Evolutionary conservation across 345 rosid genomes (phyloP), one percentile per base, ranked within the genome.

Genomic region (Linum trigynum): DNA sequence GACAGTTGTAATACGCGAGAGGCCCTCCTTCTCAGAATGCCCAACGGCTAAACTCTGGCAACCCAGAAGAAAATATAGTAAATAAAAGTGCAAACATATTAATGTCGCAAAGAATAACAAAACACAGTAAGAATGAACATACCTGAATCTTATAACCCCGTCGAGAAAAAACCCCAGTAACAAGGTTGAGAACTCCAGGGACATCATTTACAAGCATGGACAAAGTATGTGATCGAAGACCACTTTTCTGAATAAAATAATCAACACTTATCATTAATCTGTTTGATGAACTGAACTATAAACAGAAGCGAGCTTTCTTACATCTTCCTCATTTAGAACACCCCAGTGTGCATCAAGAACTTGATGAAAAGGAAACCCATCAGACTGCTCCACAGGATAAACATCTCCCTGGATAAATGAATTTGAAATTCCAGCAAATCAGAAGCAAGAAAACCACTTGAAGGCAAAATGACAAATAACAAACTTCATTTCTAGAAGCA

Each of bases 261-360:
- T 63, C 16, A 17, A 42, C 32, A 23, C 61, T 55, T 64, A 9
- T 37, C 35, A 60, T 5, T n/a, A 48, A 23, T 23, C 32, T 23
- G 32, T 23, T 23, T 23, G 32, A 23, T 23, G 32, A 23, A 23
- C 32, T 23, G 32, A 43, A 37, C 56, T 23, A 11, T 38, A 58
- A 71, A 45, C 55, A 41, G 11, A 4, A 74, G 63, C 53, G 60
- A 58, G 50, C 38, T 39, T 55, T 74, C 92, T 83, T 85, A 92
- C 99, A 79, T 92, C 99, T 68, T 84, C 96, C 4, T 86, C 95
- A 65, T 75, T 71, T 62, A 90, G 96, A 71, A 83, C 83, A 48
- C 99, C 99, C 99, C 97, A 92, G 36, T 90, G 97, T 66, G 99
- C 92, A 74, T 92, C 96, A 50, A 92, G 99, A 74, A 92, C 79